Percentiles rank a stretch among this genome's conserved stretches.
Evolutionary conservation across 441 rosid species (phyloP).

Genomic region (Populus hybrid): DNA sequence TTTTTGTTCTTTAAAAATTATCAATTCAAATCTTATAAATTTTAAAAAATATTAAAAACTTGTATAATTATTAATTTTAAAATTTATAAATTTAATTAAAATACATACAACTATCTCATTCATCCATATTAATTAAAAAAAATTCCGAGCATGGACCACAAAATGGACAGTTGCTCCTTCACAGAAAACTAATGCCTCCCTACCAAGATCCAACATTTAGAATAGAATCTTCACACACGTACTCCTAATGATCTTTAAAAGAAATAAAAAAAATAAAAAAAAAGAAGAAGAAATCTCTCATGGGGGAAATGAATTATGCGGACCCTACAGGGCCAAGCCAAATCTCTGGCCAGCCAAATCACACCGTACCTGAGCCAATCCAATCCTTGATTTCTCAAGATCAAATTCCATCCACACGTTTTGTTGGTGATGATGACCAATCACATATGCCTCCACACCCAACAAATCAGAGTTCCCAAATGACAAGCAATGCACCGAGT

Average conservation of each 20-base stretch:
- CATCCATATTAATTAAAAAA: too few species aligned
- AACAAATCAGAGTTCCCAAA: constrained; percentile 85
- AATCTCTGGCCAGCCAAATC: constrained; percentile 70
- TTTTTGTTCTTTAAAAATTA: too few species aligned
- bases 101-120: too few species aligned
- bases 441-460: constrained; percentile 80
- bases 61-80: too few species aligned
- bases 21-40: fast-evolving
- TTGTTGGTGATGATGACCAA: constrained; percentile 90
- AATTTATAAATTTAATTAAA: too few species aligned
- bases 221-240: too few species aligned
- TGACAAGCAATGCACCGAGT: constrained; percentile 70
- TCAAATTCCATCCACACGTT: constrained; percentile 93
- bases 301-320: neutral
- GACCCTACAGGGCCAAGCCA: constrained; percentile 31
- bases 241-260: too few species aligned
- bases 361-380: constrained; percentile 65
- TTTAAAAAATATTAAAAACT: too few species aligned
- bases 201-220: neutral
- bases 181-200: neutral
- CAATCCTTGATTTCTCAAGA: constrained; percentile 68
- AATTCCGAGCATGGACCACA: too few species aligned
- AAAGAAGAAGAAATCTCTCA: neutral
- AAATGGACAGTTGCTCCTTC: too few species aligned
- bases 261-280: too few species aligned